A percentile compares a stretch with the other conserved stretches of the same genome.
Conservation (phyloP, 2,329 filamentous ascomycete genomes). For the Fusarium circinatum region DNA sequence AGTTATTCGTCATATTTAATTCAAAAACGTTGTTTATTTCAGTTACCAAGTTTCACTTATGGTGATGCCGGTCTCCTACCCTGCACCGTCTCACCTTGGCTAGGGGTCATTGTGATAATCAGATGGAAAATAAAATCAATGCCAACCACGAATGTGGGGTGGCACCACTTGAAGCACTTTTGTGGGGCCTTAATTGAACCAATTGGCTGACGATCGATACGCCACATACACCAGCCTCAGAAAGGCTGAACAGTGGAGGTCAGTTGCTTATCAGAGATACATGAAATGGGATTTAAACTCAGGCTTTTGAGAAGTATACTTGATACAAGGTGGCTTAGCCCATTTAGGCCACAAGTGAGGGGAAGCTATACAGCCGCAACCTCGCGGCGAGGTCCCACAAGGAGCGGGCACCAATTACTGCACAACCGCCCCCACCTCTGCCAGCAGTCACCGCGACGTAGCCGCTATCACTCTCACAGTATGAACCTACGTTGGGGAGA, state of each 20-base stretch:
- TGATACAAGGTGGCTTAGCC: neutral
- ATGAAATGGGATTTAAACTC: neutral
- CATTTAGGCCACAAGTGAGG: neutral
- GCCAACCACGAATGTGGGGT: neutral
- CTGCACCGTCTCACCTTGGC: fast-evolving
- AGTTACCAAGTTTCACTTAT: neutral
- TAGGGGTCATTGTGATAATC: neutral
- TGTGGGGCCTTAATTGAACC: too few relatives aligned
- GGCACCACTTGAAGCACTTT: too few relatives aligned
- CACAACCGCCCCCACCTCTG: too few relatives aligned
- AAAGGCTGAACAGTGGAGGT: neutral
- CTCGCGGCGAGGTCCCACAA: too few relatives aligned
- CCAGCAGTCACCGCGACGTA: too few relatives aligned
- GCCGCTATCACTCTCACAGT: too few relatives aligned
- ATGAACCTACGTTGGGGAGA: too few relatives aligned
- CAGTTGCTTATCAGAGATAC: neutral
- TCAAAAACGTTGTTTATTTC: fast-evolving
- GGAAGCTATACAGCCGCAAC: too few relatives aligned
- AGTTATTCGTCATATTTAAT: neutral
- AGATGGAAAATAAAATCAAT: neutral
- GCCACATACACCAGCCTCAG: neutral
- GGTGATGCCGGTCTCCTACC: neutral
- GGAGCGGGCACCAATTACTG: too few relatives aligned
- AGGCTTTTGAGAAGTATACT: neutral
- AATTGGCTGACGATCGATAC: neutral